Conservation (phyloP, 2,329 filamentous ascomycete genomes). For the Trichoderma citrinoviride region DNA sequence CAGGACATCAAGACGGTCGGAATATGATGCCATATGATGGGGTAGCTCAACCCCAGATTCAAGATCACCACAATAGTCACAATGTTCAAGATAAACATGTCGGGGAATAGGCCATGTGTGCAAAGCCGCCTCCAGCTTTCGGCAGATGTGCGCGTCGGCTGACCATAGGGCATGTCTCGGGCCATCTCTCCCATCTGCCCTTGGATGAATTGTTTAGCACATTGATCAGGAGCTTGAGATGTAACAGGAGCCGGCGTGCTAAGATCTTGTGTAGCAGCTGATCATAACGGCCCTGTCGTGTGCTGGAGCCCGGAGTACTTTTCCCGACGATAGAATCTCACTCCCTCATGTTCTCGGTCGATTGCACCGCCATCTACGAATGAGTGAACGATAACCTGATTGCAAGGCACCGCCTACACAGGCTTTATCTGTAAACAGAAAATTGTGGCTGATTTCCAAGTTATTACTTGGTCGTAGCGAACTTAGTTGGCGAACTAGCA, state of each 20-base stretch:
- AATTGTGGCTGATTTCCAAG: background rate
- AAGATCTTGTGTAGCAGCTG: slow-evolving; percentile 3
- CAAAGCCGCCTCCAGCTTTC: background rate
- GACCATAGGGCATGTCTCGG: slow-evolving; percentile 11
- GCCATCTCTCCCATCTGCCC: background rate
- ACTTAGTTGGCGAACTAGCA: background rate
- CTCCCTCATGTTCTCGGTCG: background rate
- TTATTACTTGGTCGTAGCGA: background rate
- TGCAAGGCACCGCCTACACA: background rate
- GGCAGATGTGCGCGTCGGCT: background rate
- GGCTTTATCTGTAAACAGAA: background rate
- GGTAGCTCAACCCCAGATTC: too few species aligned
- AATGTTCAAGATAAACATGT: background rate
- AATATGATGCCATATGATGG: too few species aligned
- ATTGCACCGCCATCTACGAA: background rate
- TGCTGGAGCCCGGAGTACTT: background rate
- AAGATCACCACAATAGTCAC: too few species aligned
- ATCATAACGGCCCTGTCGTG: background rate
- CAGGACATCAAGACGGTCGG: too few species aligned
- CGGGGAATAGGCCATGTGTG: background rate
- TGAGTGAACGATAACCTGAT: background rate
- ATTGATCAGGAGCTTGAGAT: background rate
- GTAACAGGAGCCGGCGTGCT: background rate
- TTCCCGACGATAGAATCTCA: background rate
- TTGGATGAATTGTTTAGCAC: background rate